These are phyloP conservation scores for Ophiocordyceps camponoti-leonardi DNA, from an alignment of 2,329 filamentous ascomycete genomes.

Conservation along the genomic window DNA sequence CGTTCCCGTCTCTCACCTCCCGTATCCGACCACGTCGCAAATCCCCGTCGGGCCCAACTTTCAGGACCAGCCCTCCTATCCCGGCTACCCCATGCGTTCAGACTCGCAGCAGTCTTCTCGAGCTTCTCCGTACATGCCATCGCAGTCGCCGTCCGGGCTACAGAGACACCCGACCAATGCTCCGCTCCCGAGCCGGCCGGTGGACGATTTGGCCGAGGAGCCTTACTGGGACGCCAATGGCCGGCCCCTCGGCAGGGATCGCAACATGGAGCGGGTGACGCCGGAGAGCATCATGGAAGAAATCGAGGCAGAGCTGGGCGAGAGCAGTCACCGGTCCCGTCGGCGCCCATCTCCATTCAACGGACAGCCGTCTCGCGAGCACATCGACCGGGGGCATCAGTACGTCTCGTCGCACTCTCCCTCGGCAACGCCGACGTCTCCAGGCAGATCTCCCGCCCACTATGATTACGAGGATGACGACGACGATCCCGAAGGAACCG, in stretches of 20 bases:
- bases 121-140: conserved; percentile 23
- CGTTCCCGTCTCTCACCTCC: conserved; percentile 19
- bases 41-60: conserved; percentile 36
- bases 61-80: conserved; percentile 28
- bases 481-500: conserved; percentile 75
- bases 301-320: conserved; percentile 35
- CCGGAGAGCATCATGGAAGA: conserved; percentile 40
- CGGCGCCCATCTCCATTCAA: conserved; percentile 25
- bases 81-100: conserved; percentile 26
- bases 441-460: conserved; percentile 20
- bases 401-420: neutral
- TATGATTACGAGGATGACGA: conserved; percentile 38
- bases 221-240: conserved; percentile 22
- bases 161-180: conserved; percentile 42
- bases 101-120: conserved; percentile 31
- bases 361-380: conserved; percentile 27
- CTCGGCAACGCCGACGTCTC: neutral
- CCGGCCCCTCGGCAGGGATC: conserved; percentile 9
- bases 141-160: conserved; percentile 27
- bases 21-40: conserved; percentile 33
- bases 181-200: conserved; percentile 36
- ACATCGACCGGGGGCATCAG: conserved; percentile 24
- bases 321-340: conserved; percentile 12
- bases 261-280: conserved; percentile 19
- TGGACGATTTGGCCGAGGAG: conserved; percentile 23